Conservation (phyloP, 306 rosid genomes). For the Ammopiptanthus mongolicus region DNA sequence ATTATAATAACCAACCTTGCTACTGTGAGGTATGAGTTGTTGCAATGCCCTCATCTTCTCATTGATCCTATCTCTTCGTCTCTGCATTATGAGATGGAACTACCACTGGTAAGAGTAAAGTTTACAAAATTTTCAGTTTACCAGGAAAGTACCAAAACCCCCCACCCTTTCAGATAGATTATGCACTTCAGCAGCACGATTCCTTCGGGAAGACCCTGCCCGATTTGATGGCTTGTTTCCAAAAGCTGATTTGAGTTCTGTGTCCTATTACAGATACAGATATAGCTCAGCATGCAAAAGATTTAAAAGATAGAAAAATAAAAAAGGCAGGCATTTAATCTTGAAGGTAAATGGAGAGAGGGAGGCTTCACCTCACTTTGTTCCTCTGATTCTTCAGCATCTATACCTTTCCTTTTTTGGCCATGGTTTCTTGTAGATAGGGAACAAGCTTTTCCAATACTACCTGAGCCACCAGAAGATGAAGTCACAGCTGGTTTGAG, state of each 20-base stretch:
- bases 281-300: conserved; percentile 1
- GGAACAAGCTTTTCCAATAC: conserved; percentile 50
- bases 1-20: conserved; percentile 50
- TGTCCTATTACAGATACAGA: conserved; percentile 36
- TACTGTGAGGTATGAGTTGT: conserved; percentile 86
- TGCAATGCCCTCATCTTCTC: conserved; percentile 86
- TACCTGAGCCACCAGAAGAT: conserved; percentile 74
- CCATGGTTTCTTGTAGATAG: conserved; percentile 48
- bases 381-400: conserved; percentile 64
- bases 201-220: conserved; percentile 53
- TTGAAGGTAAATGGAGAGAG: not conserved
- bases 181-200: conserved; percentile 84
- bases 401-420: conserved; percentile 62
- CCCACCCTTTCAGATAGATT: conserved; percentile 88
- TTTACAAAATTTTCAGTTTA: conserved; percentile 5
- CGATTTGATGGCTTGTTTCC: conserved; percentile 47
- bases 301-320: not conserved
- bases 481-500: conserved; percentile 53
- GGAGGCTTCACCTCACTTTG: conserved; percentile 63
- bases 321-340: not conserved
- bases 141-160: not conserved
- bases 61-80: conserved; percentile 86
- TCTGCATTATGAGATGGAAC: conserved; percentile 36
- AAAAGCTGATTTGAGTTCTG: conserved; percentile 51
- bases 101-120: conserved; percentile 35